Conservation (phyloP, 345 rosid genomes). For the Ailanthus altissimus region DNA sequence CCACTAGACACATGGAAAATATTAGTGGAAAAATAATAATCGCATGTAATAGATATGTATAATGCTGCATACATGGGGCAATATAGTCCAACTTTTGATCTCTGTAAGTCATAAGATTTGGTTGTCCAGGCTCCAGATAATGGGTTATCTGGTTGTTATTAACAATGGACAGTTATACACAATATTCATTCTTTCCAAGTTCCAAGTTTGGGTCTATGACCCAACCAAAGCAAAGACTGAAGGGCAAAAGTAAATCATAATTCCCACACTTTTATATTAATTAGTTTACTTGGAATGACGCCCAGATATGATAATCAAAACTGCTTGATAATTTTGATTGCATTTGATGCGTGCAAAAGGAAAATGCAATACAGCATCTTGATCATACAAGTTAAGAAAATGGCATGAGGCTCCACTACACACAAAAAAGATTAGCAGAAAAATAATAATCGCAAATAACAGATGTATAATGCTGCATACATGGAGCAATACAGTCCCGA, state of each 20-base stretch:
- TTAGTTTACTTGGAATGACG: neutral
- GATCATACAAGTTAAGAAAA: neutral
- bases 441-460: neutral
- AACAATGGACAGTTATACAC: neutral
- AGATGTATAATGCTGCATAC: neutral
- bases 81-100: too few species aligned
- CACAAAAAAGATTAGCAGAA: neutral
- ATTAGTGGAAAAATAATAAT: too few species aligned
- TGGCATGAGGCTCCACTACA: neutral
- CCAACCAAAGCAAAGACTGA: neutral
- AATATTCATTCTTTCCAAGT: neutral
- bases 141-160: neutral
- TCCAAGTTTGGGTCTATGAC: too few species aligned
- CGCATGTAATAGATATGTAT: too few species aligned
- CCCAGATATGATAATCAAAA: neutral
- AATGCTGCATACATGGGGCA: too few species aligned
- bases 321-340: neutral
- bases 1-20: too few species aligned
- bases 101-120: too few species aligned
- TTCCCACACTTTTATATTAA: neutral
- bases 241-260: neutral
- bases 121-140: neutral
- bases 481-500: neutral
- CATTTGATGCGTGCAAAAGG: neutral
- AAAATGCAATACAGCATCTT: neutral